phyloP scores from a whole-genome alignment of 176 grass and related monocot genomes.

The Oryza longistaminata region DNA sequence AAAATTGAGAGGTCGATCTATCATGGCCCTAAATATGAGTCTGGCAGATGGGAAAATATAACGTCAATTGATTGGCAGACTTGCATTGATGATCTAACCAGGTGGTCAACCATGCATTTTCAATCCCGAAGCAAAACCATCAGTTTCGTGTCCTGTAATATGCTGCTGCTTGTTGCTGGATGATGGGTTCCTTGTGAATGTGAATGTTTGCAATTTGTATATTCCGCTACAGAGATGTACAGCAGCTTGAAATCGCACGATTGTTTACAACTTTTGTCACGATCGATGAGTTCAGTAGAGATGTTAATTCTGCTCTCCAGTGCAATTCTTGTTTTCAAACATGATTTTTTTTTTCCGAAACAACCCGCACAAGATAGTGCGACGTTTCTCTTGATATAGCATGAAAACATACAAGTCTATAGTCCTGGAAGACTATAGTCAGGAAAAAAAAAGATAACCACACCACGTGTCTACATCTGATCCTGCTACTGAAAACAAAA shows the following conservation, averaged over 20 bases:
- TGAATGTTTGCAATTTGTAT: background rate
- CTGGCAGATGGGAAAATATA: background rate
- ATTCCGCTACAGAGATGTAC: background rate
- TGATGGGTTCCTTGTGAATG: background rate
- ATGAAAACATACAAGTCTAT: no score
- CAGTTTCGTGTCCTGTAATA: background rate
- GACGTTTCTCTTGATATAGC: no score
- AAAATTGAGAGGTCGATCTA: slow-evolving; percentile 6
- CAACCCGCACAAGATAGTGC: no score
- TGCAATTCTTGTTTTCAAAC: background rate
- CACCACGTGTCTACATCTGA: no score
- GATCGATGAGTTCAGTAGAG: background rate
- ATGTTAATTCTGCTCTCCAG: background rate
- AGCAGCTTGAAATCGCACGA: background rate
- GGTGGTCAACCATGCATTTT: background rate
- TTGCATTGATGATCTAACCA: background rate
- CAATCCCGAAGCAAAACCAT: background rate
- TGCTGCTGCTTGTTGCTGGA: background rate
- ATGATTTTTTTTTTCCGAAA: background rate
- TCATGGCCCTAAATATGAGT: background rate
- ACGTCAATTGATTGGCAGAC: background rate
- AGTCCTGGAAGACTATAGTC: no score
- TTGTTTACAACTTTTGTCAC: no score
- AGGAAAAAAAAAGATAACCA: no score
- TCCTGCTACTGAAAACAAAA: no score